Base-by-base conservation (phyloP, 2,329 filamentous ascomycete species). In the Ophiocordyceps unilateralis region DNA sequence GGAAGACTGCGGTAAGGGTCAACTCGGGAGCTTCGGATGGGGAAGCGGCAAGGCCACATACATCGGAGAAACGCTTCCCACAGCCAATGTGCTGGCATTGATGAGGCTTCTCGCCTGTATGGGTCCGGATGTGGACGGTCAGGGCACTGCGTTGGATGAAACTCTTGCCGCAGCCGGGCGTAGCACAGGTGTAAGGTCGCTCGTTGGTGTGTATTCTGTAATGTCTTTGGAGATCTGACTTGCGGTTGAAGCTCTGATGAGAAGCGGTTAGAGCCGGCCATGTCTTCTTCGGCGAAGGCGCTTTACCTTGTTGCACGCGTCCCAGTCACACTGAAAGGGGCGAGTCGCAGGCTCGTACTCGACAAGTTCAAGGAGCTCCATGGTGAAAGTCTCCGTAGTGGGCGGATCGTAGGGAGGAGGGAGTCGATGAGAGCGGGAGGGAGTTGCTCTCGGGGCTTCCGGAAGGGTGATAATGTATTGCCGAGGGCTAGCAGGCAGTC, bases 121-220 rank as follows among this genome's bases (percentile, higher is more conserved):
- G 79, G 12, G 77, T 82, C 48, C 79, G 72, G 44, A 78, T 78
- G 55, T 83, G 79, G 36, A 83, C 78, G 3, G 77, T 82, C 50
- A 83, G 59, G 34, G 78, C 78, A 57, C 78, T 82, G 47, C 77
- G 66, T 53, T 83, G 78, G 49, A 82, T 82, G 57, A 83, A 83
- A 58, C 74, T 77, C 62, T 83, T 82, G 39, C 74, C 74, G 53
- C 78, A 83, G 6, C 70, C 73, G 9, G 67, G 66, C 9, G 66
- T 71, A 44, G 64, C 64, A 59, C 78, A 83, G 24, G 69, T 66
- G 55, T 81, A 81, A 10, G 78, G 78, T 19, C 78, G 66, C 58
- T 82, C 78, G 54, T 81, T 81, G 43, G 78, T 83, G 59, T 83
- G 78, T 53, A 82, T 83, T 48, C 78, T 70, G 54, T 79, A 79